Percentiles rank a stretch among this genome's conserved stretches.
phyloP scores from a whole-genome alignment of 257 asterid species.

The Voacanga thouarsii region DNA sequence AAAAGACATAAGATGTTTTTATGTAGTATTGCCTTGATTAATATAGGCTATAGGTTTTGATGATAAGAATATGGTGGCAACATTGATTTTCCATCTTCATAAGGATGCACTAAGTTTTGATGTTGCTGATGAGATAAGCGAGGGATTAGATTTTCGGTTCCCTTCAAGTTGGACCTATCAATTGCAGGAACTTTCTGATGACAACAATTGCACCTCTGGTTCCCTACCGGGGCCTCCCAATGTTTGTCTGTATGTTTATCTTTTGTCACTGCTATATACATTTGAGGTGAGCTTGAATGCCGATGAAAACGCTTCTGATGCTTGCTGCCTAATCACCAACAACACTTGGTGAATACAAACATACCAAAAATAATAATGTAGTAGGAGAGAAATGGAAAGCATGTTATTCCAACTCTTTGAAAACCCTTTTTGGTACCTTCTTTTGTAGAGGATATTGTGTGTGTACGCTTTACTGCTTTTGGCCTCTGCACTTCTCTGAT shows the following conservation, averaged over 20 bases:
- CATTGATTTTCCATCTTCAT: too few species aligned
- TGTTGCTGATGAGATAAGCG: slow-evolving; percentile 25
- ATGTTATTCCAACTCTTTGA: neutral
- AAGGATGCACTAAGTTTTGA: slow-evolving; percentile 21
- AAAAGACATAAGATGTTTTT: too few species aligned
- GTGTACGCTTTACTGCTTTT: too few species aligned
- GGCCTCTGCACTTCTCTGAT: too few species aligned
- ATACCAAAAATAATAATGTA: neutral
- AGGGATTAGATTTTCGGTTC: slow-evolving; percentile 18
- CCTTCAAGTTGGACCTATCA: slow-evolving; percentile 18
- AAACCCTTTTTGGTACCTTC: slow-evolving; percentile 25
- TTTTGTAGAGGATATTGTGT: too few species aligned
- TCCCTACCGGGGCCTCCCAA: too few species aligned
- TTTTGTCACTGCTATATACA: too few species aligned
- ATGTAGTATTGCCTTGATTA: too few species aligned
- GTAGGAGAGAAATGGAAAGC: slow-evolving; percentile 8
- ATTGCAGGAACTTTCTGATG: slow-evolving; percentile 16
- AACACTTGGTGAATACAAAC: slow-evolving; percentile 4
- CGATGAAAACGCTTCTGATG: slow-evolving; percentile 32
- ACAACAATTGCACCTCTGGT: slow-evolving; percentile 18
- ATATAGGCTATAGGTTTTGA: too few species aligned
- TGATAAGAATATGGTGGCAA: too few species aligned
- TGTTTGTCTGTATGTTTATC: too few species aligned
- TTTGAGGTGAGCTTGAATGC: too few species aligned
- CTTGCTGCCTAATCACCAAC: slow-evolving; percentile 30